Evolutionary conservation across 2,329 filamentous ascomycete species (phyloP), one percentile per base, ranked within the genome.

Genomic region (Claviceps purpurea): DNA sequence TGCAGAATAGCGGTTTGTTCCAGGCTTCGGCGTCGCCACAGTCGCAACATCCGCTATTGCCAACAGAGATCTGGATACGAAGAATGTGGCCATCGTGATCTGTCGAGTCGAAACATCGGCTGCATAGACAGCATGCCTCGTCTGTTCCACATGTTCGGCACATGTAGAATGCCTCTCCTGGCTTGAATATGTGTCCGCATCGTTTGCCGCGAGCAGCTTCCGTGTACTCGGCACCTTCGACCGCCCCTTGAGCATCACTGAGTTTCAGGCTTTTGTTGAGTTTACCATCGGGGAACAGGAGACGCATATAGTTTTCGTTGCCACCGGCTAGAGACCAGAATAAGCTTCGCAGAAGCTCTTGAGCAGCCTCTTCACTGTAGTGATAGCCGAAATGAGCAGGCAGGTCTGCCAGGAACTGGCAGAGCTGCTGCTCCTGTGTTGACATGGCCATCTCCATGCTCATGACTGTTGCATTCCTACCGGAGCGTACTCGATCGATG

Each of bases 1-100:
- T 91, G 72, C 93, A 98, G 64, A 87, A 84, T 57, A 97, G 77
- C 44, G 90, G 89, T 47, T 82, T 74, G 64, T 82, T 82, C 91
- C 94, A 98, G 11, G 93, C 94, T 68, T 98, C 94, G 20, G 85
- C 81, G 64, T 98, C 93, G 54, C 93, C 93, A 64, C 93, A 98
- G 68, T 98, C 93, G 68, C 93, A 98, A 71, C 94, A 97, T 45
- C 91, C 91, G 62, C 86, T 93, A 64, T 96, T 95, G 6, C 91
- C 91, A 2, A 86, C 81, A 1, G 89, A 95, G 47, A 95, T 82
- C 53, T 78, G 86, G 54, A 98, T 89, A 61, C 87, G 85, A 52
- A 97, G 90, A 71, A 89, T 87, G 68, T 98, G 93, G 13, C 85
- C 90, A 11, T 88, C 85, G 67, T 98, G 93, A 63, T 98, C 91